Conservation (phyloP, 495 filamentous ascomycete species). For the Penicillium turbatum region DNA sequence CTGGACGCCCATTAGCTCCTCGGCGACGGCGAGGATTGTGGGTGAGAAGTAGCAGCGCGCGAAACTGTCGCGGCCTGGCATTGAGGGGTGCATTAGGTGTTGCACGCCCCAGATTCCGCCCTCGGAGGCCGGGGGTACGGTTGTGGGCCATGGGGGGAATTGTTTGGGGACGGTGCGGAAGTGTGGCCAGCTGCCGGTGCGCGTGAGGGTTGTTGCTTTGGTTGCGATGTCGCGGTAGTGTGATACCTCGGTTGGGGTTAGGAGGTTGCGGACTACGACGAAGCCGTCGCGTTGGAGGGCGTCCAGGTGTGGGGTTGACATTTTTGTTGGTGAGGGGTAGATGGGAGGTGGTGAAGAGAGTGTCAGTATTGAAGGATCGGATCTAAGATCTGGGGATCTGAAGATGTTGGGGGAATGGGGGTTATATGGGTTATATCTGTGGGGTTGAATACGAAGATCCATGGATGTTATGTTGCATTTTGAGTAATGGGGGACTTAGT, state of each 20-base stretch:
- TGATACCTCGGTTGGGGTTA: slow-evolving; percentile 44
- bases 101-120: slow-evolving; percentile 83
- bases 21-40: slow-evolving; percentile 51
- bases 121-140: slow-evolving; percentile 41
- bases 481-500: not conserved
- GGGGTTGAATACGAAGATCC: not conserved
- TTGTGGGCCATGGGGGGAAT: slow-evolving; percentile 73
- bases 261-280: slow-evolving; percentile 44
- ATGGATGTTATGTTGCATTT: not conserved
- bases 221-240: slow-evolving; percentile 52
- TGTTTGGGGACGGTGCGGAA: slow-evolving; percentile 80
- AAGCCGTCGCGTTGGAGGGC: slow-evolving; percentile 48
- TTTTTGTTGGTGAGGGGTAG: not conserved
- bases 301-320: slow-evolving; percentile 34
- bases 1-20: slow-evolving; percentile 49
- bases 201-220: slow-evolving; percentile 52
- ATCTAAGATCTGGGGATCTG: not conserved
- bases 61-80: slow-evolving; percentile 54
- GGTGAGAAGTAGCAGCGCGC: slow-evolving; percentile 61
- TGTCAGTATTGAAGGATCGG: not conserved
- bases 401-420: not conserved
- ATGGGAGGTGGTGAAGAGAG: not conserved
- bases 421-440: not conserved
- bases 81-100: slow-evolving; percentile 69
- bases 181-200: slow-evolving; percentile 65